Percentiles rank a stretch among this genome's conserved stretches.
Conservation (phyloP, 2,329 filamentous ascomycete genomes). For the Penicillium thymicola region DNA sequence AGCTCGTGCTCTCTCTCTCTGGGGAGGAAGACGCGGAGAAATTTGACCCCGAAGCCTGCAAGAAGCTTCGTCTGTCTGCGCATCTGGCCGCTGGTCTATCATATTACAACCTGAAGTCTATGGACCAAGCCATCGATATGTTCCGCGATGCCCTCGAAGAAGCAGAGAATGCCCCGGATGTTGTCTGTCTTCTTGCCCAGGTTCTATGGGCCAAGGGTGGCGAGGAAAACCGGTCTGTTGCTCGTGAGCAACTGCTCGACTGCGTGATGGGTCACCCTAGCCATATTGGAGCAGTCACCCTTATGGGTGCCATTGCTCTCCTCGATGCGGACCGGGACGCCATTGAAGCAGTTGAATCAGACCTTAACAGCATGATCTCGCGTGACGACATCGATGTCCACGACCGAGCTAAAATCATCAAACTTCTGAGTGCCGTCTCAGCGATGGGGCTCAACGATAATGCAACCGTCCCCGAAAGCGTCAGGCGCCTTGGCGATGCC, state of each 20-base stretch:
- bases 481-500: conserved; percentile 60
- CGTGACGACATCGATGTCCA: conserved; percentile 59
- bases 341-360: conserved; percentile 73
- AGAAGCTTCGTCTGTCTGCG: conserved; percentile 73
- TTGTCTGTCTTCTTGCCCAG: conserved; percentile 82
- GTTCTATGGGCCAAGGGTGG: conserved; percentile 89
- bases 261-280: conserved; percentile 70
- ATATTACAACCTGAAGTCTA: conserved; percentile 66
- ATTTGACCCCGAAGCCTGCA: conserved; percentile 58
- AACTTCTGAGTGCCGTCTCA: conserved; percentile 72
- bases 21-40: conserved; percentile 68
- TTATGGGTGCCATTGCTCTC: conserved; percentile 80
- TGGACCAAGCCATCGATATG: conserved; percentile 69
- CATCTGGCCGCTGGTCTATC: conserved; percentile 83
- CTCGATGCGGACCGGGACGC: conserved; percentile 76
- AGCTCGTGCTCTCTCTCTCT: conserved; percentile 74
- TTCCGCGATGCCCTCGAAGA: conserved; percentile 79
- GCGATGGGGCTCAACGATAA: conserved; percentile 51
- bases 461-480: conserved; percentile 41
- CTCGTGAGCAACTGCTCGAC: conserved; percentile 74
- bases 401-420: conserved; percentile 68
- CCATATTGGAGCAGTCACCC: conserved; percentile 74
- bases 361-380: conserved; percentile 70
- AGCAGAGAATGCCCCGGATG: conserved; percentile 72
- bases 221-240: conserved; percentile 68